These are phyloP conservation scores for Ensete ventricosum DNA, from an alignment of 176 grass and related monocot genomes.

Conservation along the genomic window DNA sequence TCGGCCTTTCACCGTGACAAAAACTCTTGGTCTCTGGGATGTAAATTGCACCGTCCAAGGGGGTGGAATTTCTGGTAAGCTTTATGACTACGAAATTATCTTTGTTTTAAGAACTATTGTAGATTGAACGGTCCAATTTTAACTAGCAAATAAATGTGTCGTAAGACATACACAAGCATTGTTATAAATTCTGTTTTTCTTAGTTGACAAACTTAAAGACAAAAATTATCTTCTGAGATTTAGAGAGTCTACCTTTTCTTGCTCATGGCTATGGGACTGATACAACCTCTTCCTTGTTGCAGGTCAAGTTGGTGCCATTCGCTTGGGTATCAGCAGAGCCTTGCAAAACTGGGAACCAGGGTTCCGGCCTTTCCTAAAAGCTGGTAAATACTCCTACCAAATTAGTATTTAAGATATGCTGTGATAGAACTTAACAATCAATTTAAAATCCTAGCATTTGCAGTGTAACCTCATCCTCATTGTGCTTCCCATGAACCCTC, in stretches of 20 bases:
- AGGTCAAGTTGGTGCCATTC: constrained; percentile 95
- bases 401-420: neutral
- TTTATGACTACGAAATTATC: constrained; percentile 1
- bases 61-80: constrained; percentile 88
- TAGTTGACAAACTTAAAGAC: neutral
- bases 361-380: constrained; percentile 71
- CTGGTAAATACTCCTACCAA: constrained; percentile 38
- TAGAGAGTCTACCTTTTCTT: neutral
- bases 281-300: neutral
- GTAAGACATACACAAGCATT: too few species aligned
- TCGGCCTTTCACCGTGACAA: constrained; percentile 76
- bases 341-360: constrained; percentile 95
- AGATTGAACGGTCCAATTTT: neutral
- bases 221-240: neutral
- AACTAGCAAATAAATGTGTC: too few species aligned
- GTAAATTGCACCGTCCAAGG: constrained; percentile 81
- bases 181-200: too few species aligned
- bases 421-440: neutral
- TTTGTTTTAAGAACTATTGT: neutral
- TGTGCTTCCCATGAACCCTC: neutral
- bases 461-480: neutral
- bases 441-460: neutral
- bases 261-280: neutral
- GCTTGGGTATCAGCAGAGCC: constrained; percentile 84
- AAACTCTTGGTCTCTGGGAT: constrained; percentile 64